Conservation (phyloP, 2,329 filamentous ascomycete species). For the Microdochium nivale region DNA sequence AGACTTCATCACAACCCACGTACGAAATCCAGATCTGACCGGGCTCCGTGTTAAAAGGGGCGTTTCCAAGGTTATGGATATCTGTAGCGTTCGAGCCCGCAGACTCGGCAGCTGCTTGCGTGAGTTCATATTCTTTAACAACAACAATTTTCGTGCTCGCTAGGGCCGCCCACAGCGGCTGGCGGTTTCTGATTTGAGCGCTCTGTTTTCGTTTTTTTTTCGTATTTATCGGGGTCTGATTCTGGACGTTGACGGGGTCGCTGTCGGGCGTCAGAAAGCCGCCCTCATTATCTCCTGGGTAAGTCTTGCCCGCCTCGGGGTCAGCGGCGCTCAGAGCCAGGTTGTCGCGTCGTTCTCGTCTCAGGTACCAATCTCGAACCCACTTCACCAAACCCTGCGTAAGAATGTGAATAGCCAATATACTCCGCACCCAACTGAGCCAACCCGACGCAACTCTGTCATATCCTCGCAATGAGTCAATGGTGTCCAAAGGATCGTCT, state of each 20-base stretch:
- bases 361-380: slow-evolving; percentile 59
- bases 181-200: slow-evolving; percentile 79
- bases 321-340: slow-evolving; percentile 42
- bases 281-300: slow-evolving; percentile 28
- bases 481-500: slow-evolving; percentile 38
- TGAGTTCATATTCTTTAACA: slow-evolving; percentile 83
- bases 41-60: slow-evolving; percentile 61
- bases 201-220: slow-evolving; percentile 89
- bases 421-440: slow-evolving; percentile 58
- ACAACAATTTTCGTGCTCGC: slow-evolving; percentile 96
- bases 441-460: slow-evolving; percentile 44
- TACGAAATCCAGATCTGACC: slow-evolving; percentile 76
- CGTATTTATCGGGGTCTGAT: slow-evolving; percentile 48
- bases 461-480: slow-evolving; percentile 31
- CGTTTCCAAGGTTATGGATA: slow-evolving; percentile 68
- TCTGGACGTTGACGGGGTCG: slow-evolving; percentile 42
- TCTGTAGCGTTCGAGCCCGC: slow-evolving; percentile 68
- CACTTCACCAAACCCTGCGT: slow-evolving; percentile 65
- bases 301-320: slow-evolving; percentile 52
- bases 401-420: slow-evolving; percentile 66
- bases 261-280: slow-evolving; percentile 45
- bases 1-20: slow-evolving; percentile 68
- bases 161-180: slow-evolving; percentile 89
- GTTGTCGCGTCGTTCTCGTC: slow-evolving; percentile 47
- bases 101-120: slow-evolving; percentile 65